Conservation (phyloP, 768 basidiomycete genomes). For the Naganishia kalamii region DNA sequence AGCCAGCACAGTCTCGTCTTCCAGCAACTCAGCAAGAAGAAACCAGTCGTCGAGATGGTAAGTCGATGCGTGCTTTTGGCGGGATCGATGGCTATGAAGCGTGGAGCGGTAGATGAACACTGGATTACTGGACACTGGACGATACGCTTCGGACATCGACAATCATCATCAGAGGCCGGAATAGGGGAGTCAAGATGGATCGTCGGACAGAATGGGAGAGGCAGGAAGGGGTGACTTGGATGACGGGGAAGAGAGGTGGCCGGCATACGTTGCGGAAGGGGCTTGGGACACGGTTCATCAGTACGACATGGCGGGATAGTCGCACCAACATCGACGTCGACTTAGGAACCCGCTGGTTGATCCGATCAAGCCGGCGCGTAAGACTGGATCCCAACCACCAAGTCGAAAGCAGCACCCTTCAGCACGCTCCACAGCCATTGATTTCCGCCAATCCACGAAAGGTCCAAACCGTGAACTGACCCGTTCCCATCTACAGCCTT, state of each 20-base stretch:
- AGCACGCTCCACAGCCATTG: not conserved
- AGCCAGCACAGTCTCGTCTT: slow-evolving; percentile 4
- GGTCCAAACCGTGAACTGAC: not conserved
- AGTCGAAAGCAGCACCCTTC: not conserved
- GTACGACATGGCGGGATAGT: no score
- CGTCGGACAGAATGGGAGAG: no score
- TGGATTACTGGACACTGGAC: not conserved
- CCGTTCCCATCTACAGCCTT: slow-evolving; percentile 59
- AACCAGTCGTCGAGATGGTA: slow-evolving; percentile 16
- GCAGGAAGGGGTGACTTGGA: no score
- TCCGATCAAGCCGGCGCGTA: no score
- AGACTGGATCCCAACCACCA: no score
- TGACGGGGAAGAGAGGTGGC: no score
- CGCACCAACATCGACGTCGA: no score
- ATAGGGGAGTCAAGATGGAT: no score
- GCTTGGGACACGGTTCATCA: no score
- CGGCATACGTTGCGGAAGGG: no score
- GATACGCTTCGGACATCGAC: not conserved
- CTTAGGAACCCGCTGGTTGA: no score
- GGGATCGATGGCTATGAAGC: not conserved
- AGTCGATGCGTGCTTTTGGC: not conserved
- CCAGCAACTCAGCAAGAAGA: slow-evolving; percentile 12
- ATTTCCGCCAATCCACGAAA: not conserved
- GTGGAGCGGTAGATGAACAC: not conserved
- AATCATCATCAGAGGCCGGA: no score